Base-by-base conservation (phyloP, 225 moss, liverwort and hornwort species). In the Sphagnum tenellum region DNA sequence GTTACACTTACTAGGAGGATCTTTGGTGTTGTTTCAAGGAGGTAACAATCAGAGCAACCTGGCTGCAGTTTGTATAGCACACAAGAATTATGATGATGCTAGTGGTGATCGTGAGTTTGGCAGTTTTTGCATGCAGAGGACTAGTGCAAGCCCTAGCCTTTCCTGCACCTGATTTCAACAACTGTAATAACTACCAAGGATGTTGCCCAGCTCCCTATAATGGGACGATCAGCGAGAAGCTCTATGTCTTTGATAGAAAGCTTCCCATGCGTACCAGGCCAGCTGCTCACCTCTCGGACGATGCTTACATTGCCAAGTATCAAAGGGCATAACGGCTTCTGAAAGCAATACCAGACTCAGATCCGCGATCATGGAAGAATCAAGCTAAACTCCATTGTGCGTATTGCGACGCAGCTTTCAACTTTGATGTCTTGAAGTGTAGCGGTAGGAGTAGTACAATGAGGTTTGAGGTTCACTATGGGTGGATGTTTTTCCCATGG, bases 401-500 rank as follows among this genome's bases (percentile, higher is more conserved):
- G 2, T 90, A 90, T 64, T 88, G 90, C 47, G 76, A 76, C 0
- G 77, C 60, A 11, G 75, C 72, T 13, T 90, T 79, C 10, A 50
- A 56, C 2, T 78, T 29, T 29, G 29, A 29, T 29, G 29, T 29
- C 29, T 29, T 29, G 29, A 29, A 29, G 29, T 0, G 29, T 29
- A 29, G 29, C 29, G 29, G 29, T 29, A 29, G 29, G 29, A 29
- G 29, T 29, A 29, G 29, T 29, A 29, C 29, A 29, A 29, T 29
- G 29, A 29, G 29, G 29, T 57, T 90, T 2, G 88, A 90, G 61
- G 81, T 90, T 56, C 90, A 90, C 67, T 61, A 66, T 13, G 75
- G 82, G 3, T 90, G 90, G 90, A 72, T 88, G n/a, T 84, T 90
- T 65, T 76, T 78, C 56, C 64, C 82, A 0, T 90, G 78, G 78